Evolutionary conservation across 306 rosid genomes (phyloP).

Genomic region (Vachellia collinsii): DNA sequence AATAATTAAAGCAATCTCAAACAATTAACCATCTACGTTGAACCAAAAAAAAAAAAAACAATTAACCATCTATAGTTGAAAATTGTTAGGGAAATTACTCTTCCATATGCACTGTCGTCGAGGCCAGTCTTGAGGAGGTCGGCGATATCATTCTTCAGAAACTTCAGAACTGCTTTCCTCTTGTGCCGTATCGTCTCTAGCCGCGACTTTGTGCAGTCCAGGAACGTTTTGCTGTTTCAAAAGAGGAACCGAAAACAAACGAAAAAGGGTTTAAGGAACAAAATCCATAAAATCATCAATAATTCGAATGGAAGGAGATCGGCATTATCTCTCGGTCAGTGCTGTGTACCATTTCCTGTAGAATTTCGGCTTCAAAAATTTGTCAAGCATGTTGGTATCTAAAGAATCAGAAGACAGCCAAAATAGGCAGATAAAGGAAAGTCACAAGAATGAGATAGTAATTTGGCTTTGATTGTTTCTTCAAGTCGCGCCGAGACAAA

Average conservation of each 20-base stretch:
- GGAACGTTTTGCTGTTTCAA: constrained; percentile 57
- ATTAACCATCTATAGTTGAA: not conserved
- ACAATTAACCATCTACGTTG: not conserved
- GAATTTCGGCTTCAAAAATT: constrained; percentile 56
- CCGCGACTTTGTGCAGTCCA: constrained; percentile 56
- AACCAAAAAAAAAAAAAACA: too few species aligned
- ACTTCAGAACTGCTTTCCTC: constrained; percentile 67
- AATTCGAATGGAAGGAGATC: not conserved
- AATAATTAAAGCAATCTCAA: not conserved
- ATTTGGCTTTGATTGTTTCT: not conserved
- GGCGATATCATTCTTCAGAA: constrained; percentile 68
- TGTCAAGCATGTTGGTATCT: constrained; percentile 56
- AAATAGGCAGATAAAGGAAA: not conserved
- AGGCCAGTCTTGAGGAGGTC: constrained; percentile 65
- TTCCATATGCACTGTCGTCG: constrained; percentile 71
- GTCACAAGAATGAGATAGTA: not conserved
- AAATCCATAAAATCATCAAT: not conserved
- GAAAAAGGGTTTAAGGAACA: not conserved
- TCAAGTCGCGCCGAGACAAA: not conserved
- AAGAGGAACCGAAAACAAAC: not conserved
- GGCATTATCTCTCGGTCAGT: not conserved
- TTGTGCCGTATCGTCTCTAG: constrained; percentile 63
- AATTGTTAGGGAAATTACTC: constrained; percentile 50
- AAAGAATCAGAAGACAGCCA: not conserved
- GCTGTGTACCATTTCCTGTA: constrained; percentile 58